Evolutionary conservation across 805 yeast genomes (phyloP).

Genomic region (Kurtzmaniella fragi): DNA sequence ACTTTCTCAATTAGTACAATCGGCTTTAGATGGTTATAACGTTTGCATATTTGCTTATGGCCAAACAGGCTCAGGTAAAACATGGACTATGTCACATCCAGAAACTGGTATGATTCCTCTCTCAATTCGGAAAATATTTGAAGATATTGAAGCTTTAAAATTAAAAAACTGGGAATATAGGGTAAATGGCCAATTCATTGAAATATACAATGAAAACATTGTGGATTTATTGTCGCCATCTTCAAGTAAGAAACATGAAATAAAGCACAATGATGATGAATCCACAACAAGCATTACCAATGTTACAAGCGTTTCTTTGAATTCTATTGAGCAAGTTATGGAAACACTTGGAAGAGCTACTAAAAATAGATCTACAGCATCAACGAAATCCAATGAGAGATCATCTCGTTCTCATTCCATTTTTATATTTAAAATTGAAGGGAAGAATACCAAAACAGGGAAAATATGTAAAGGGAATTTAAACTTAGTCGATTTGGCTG

Average conservation of each 20-base stretch:
- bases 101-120: constrained; percentile 77
- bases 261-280: constrained; percentile 57
- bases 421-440: constrained; percentile 58
- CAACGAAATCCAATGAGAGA: constrained; percentile 73
- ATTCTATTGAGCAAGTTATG: constrained; percentile 44
- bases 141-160: constrained; percentile 42
- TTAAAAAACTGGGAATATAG: constrained; percentile 59
- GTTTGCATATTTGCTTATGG: constrained; percentile 97
- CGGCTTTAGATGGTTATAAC: constrained; percentile 77
- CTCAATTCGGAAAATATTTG: constrained; percentile 67
- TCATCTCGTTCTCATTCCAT: constrained; percentile 92
- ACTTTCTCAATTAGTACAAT: constrained; percentile 76
- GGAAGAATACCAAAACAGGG: constrained; percentile 47
- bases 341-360: constrained; percentile 50
- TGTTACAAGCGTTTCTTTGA: constrained; percentile 45
- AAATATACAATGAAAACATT: constrained; percentile 82
- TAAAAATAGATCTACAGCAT: constrained; percentile 67
- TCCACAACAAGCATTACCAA: constrained; percentile 60
- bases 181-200: constrained; percentile 73
- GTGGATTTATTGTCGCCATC: constrained; percentile 53
- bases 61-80: constrained; percentile 94
- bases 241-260: constrained; percentile 47
- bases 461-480: constrained; percentile 50
- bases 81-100: constrained; percentile 76
- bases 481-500: constrained; percentile 86